Base-by-base conservation (phyloP, 2,329 filamentous ascomycete species). In the Parastagonospora avenae region DNA sequence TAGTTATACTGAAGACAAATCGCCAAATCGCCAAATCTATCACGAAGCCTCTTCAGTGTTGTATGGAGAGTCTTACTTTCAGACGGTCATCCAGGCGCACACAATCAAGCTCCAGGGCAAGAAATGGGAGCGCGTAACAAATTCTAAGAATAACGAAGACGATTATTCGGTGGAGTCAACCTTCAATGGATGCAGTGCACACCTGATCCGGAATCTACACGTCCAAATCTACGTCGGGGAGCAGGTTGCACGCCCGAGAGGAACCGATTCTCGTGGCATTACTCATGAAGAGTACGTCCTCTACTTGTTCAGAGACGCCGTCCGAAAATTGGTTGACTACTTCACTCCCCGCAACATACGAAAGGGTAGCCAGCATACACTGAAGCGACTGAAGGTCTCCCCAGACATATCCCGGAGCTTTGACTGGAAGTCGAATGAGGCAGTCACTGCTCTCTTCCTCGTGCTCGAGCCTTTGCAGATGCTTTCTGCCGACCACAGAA, bases 1-100 rank as follows among this genome's bases (percentile, higher is more conserved):
- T 30, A 2, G 47, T 46, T 2, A 32, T 64, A 8, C 27, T 64
- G 24, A 35, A 29, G 6, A 48, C 57, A 16, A 62, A 55, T 9
- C 55, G 45, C 3, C 57, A 16, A 62, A 55, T 9, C 55, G 45
- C 3, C 50, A 60, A 16, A 50, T 63, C 7, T 38, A 51, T 29
- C 12, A 42, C 27, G 62, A 62, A 33, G 54, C 57, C 2, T 44
- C 46, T 3, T 31, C 36, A 3, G 31, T 64, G 7, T 16, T 61
- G 2, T 64, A 63, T 37, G 43, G 33, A 9, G 42, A 61, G 6
- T 12, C 44, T 1, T 19, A 38, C 19, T 63, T 61, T 19, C 5
- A 56, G 11, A 54, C 39, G 6, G 2, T 0, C 0, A 24, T 63
- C 3, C 9, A 33, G n/a, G n/a, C n/a, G n/a, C 15, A 4, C 1